Evolutionary conservation across 257 asterid species (phyloP), one percentile per base, ranked within the genome.

Genomic region (Solanum phureja): DNA sequence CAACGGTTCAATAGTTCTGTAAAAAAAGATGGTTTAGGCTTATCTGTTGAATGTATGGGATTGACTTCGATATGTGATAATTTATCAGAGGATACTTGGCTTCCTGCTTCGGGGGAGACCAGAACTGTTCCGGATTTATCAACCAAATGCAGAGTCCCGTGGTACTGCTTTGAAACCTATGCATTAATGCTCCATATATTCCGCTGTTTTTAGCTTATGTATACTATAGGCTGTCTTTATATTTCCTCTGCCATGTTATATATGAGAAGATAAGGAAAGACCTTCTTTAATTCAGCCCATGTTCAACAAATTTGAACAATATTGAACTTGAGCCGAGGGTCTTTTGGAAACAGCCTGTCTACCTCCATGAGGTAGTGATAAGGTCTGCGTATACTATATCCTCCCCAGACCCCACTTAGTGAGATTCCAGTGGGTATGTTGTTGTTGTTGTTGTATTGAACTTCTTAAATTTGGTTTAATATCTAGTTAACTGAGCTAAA

Each of bases 71-170:
- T 90, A 77, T 86, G 49, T 88, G 99, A 96, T 89, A 92, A 93
- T 84, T 93, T 95, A 27, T 96, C 98, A 88, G 95, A 87, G 86
- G 98, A 93, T 88, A 93, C 96, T 88, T 91, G 91, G 89, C 93
- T 94, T 76, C 93, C 86, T 83, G 95, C 94, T 86, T 93, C 91
- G 23, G 99, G 98, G 87, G 98, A 96, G 93, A 92, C 94, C 87
- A 95, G 98, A 89, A 94, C 93, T 86, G 89, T 95, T 85, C 99
- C 99, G 52, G 99, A 94, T 93, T 79, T 94, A 60, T 90, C 96
- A 33, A 95, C 98, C 81, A 94, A 86, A 92, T 68, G 87, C 87
- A 84, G 87, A 88, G 88, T 96, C 89, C 98, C 98, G 19, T 96
- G 99, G 98, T 96, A 73, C 81, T 87, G 76, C 89, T 83, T 84